These are phyloP conservation scores for Clarireedia sp. DNA, from an alignment of 2,329 filamentous ascomycete genomes.

Conservation along the genomic window DNA sequence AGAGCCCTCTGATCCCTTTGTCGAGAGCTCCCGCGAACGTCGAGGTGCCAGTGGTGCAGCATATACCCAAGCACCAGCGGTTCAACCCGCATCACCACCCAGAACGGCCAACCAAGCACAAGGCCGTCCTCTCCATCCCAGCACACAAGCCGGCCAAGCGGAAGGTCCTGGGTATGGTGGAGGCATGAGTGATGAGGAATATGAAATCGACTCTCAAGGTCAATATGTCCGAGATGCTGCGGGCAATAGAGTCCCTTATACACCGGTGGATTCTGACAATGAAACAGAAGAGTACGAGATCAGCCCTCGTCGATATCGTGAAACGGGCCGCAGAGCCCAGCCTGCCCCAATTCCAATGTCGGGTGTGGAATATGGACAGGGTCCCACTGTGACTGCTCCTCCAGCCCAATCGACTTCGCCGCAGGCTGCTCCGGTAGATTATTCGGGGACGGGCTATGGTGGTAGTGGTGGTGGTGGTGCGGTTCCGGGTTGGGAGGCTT, in stretches of 20 bases:
- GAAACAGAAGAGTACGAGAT: conserved; percentile 51
- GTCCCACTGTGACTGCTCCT: conserved; percentile 13
- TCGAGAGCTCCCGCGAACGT: conserved; percentile 34
- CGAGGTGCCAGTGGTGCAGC: conserved; percentile 21
- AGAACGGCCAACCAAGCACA: conserved; percentile 39
- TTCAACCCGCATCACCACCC: conserved; percentile 32
- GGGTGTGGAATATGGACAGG: conserved; percentile 23
- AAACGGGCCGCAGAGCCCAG: conserved; percentile 15
- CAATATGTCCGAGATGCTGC: conserved; percentile 53
- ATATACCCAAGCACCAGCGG: conserved; percentile 34
- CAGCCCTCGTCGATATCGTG: conserved; percentile 24
- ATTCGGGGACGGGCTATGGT: conserved; percentile 59
- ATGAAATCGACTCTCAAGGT: conserved; percentile 54
- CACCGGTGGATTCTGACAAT: conserved; percentile 41
- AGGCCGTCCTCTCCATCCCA: conserved; percentile 21
- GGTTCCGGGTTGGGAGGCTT: conserved; percentile 64
- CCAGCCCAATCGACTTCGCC: conserved; percentile 9
- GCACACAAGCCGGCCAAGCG: conserved; percentile 4
- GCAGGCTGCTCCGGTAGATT: conserved; percentile 42
- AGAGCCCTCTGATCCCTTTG: conserved; percentile 58
- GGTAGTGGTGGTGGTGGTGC: conserved; percentile 49
- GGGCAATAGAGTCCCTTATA: conserved; percentile 48
- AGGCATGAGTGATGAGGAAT: conserved; percentile 64
- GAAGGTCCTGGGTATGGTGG: conserved; percentile 31
- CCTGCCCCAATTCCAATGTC: conserved; percentile 17